These are phyloP conservation scores for Boletus subcaerulescens DNA, from an alignment of 768 basidiomycete species.

Conservation along the genomic window DNA sequence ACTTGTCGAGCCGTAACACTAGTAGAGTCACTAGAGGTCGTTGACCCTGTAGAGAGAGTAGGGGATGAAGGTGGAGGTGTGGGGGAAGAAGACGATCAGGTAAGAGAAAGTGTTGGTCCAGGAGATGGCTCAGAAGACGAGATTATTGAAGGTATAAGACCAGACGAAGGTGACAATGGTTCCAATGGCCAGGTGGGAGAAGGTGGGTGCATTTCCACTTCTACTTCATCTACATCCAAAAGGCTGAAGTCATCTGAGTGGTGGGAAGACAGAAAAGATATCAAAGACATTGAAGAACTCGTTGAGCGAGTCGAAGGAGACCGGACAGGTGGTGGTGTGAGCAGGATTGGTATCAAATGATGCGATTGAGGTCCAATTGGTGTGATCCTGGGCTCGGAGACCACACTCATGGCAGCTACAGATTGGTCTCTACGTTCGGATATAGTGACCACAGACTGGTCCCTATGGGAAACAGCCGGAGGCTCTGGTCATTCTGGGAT, in stretches of 20 bases:
- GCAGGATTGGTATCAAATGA: conserved; percentile 29
- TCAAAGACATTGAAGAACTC: conserved; percentile 18
- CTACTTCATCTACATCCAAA: conserved; percentile 37
- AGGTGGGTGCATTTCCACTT: conserved; percentile 19
- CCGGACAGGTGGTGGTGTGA: conserved; percentile 44
- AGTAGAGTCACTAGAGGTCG: conserved; percentile 34
- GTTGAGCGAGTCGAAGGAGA: conserved; percentile 40
- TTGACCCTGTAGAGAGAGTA: conserved; percentile 29
- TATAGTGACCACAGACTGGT: conserved; percentile 46
- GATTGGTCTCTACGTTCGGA: conserved; percentile 41
- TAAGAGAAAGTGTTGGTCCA: conserved; percentile 38
- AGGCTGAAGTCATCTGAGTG: conserved; percentile 69
- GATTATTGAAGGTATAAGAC: conserved; percentile 32
- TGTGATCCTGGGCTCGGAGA: conserved; percentile 32
- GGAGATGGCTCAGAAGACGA: conserved; percentile 35
- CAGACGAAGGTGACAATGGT: conserved; percentile 25
- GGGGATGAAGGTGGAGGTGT: conserved; percentile 37
- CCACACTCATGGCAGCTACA: conserved; percentile 43
- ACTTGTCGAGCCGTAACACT: conserved; percentile 36
- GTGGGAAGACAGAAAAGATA: conserved; percentile 55
- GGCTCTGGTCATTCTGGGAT: conserved; percentile 11
- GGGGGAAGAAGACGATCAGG: conserved; percentile 33
- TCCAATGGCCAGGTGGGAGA: conserved; percentile 39
- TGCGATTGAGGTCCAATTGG: conserved; percentile 27
- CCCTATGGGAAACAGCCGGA: conserved; percentile 28